Conservation (phyloP, 176 grass and related monocot species). For the Puya raimondii region DNA sequence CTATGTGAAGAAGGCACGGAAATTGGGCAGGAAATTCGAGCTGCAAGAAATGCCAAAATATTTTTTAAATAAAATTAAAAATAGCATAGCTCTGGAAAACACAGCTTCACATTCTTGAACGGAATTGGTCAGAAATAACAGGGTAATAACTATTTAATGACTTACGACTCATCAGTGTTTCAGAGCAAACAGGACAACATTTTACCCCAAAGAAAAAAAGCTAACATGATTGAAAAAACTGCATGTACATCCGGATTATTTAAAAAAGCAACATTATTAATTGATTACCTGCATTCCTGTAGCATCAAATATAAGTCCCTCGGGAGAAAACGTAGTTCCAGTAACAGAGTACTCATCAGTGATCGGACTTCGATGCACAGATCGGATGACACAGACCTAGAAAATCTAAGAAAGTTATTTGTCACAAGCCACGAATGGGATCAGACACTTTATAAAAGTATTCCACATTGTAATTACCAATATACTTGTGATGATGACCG, state of each 20-base stretch:
- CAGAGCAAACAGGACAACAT: not conserved
- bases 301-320: conserved; percentile 88
- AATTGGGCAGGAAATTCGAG: conserved; percentile 93
- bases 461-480: not conserved
- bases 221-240: not conserved
- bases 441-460: not conserved
- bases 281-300: conserved; percentile 57
- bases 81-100: no score
- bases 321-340: conserved; percentile 95
- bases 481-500: not conserved
- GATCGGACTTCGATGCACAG: conserved; percentile 68
- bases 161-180: not conserved
- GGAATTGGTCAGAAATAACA: no score
- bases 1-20: conserved; percentile 92
- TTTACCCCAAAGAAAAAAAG: not conserved
- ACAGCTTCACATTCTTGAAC: no score
- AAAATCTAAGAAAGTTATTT: conserved; percentile 17
- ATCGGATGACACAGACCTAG: conserved; percentile 84
- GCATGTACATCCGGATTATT: not conserved
- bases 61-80: no score
- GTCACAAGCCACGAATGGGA: not conserved
- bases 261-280: conserved; percentile 1
- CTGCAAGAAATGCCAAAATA: conserved; percentile 44
- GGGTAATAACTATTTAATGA: not conserved
- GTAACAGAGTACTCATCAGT: conserved; percentile 80